Percentiles rank a stretch among this genome's conserved stretches.
Evolutionary conservation across 2,329 filamentous ascomycete genomes (phyloP).

Genomic region (Seiridium unicorne): DNA sequence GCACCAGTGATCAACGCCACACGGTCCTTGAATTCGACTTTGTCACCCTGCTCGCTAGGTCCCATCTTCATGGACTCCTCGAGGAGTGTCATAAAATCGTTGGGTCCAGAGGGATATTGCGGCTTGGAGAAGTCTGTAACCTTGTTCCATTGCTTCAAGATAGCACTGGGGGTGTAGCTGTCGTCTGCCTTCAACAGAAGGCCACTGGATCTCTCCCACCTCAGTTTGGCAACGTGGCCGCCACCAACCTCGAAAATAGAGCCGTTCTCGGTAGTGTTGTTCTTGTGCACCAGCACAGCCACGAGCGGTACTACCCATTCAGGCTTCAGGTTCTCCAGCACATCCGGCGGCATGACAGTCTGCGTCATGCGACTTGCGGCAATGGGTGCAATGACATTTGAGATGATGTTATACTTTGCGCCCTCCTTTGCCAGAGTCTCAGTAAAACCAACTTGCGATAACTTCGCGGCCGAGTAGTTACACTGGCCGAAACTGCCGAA

Average conservation of each 20-base stretch:
- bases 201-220: slow-evolving; percentile 92
- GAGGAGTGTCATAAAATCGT: slow-evolving; percentile 83
- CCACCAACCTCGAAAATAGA: slow-evolving; percentile 92
- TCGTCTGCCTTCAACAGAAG: slow-evolving; percentile 86
- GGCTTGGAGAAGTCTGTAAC: slow-evolving; percentile 83
- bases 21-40: slow-evolving; percentile 78
- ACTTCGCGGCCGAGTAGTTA: slow-evolving; percentile 97
- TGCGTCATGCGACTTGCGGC: slow-evolving; percentile 94
- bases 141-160: slow-evolving; percentile 86
- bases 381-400: slow-evolving; percentile 93
- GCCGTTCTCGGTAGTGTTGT: slow-evolving; percentile 79
- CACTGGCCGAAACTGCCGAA: slow-evolving; percentile 95
- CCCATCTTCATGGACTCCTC: slow-evolving; percentile 80
- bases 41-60: slow-evolving; percentile 68
- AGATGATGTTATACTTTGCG: slow-evolving; percentile 94
- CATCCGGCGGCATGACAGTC: slow-evolving; percentile 92
- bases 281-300: slow-evolving; percentile 81
- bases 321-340: slow-evolving; percentile 80
- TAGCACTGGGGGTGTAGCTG: slow-evolving; percentile 81
- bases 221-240: slow-evolving; percentile 86
- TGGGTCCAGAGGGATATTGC: slow-evolving; percentile 78
- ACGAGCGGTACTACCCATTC: slow-evolving; percentile 96
- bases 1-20: slow-evolving; percentile 87
- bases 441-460: slow-evolving; percentile 93
- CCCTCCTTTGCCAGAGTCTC: slow-evolving; percentile 98